phyloP scores from a whole-genome alignment of 2,329 filamentous ascomycete genomes.

The Neodidymelliopsis sp. region DNA sequence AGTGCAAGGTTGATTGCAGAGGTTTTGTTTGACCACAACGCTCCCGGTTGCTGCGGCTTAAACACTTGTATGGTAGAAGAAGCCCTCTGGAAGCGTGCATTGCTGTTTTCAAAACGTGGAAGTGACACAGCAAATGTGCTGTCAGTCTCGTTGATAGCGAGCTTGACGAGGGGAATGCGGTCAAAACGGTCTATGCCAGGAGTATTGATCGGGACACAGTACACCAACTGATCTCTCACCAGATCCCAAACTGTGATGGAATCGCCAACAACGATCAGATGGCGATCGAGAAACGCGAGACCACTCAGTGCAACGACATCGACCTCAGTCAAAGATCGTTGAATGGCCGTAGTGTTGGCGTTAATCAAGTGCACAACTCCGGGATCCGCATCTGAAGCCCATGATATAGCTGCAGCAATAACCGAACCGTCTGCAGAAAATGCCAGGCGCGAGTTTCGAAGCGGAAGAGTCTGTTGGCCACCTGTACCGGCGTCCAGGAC shows the following conservation, averaged over 20 bases:
- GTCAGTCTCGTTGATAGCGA: slow-evolving; percentile 72
- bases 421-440: slow-evolving; percentile 66
- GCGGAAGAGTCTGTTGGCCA: slow-evolving; percentile 39
- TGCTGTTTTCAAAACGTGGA: slow-evolving; percentile 48
- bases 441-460: slow-evolving; percentile 69
- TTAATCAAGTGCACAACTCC: slow-evolving; percentile 80
- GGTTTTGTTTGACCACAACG: slow-evolving; percentile 64
- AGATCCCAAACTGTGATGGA: slow-evolving; percentile 83
- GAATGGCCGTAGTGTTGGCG: slow-evolving; percentile 70
- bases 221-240: slow-evolving; percentile 77
- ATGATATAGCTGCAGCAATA: slow-evolving; percentile 44
- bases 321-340: slow-evolving; percentile 71
- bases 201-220: slow-evolving; percentile 64
- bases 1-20: slow-evolving; percentile 70
- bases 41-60: slow-evolving; percentile 64
- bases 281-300: slow-evolving; percentile 75
- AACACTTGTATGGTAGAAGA: slow-evolving; percentile 69
- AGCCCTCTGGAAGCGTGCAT: slow-evolving; percentile 48
- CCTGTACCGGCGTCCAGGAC: slow-evolving; percentile 30
- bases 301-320: slow-evolving; percentile 70
- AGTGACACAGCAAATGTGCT: slow-evolving; percentile 54
- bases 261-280: slow-evolving; percentile 77
- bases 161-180: slow-evolving; percentile 58
- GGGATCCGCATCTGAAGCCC: slow-evolving; percentile 53
- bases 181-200: slow-evolving; percentile 44